Base-by-base conservation (phyloP, 306 rosid species). In the Rosa multiflora region DNA sequence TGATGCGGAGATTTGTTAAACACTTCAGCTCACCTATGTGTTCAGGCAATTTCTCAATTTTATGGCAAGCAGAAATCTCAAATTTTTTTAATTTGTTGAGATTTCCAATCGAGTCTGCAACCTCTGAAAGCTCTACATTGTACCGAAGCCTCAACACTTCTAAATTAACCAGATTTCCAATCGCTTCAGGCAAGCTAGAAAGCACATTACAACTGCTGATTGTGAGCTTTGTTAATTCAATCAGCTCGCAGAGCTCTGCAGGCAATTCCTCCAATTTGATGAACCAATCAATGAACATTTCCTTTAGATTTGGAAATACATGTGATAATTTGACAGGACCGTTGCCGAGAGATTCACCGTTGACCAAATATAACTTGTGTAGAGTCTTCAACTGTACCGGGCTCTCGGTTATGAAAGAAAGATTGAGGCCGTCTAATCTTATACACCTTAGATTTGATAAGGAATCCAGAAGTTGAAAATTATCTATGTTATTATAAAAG, bases 41-140 rank as follows among this genome's bases (percentile, higher is more conserved):
- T 17, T 0, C 12, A 42, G 96, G 91, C 64, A 90, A 81, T 8
- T 21, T 37, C 70, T n/a, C 2, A 48, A 90, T 73, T 66, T 85
- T 86, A 59, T 70, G 37, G 72, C 97, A 92, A 37, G 77, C 63
- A 37, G 90, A 86, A 48, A 92, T 83, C 74, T 90, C 96, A 7
- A 92, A 89, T 76, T 43, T 53, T 3, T 72, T 56, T n/a, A 90
- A 81, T 26, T 61, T 79, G 0, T 40, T 46, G 53, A 92, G 90
- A 4, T 62, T 76, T 15, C 71, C 51, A 15, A 81, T 69, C 12
- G 91, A 89, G 1, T 84, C 81, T 4, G 96, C 93, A 53, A 91
- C 42, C 81, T 66, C 84, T 52, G 0, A 46, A 70, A 91, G 75
- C 55, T 42, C 69, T 35, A 78, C 80, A 69, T 91, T 89, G 1